Evolutionary conservation across 257 asterid genomes (phyloP), one percentile per base, ranked within the genome.

Genomic region (Scutellaria barbata): DNA sequence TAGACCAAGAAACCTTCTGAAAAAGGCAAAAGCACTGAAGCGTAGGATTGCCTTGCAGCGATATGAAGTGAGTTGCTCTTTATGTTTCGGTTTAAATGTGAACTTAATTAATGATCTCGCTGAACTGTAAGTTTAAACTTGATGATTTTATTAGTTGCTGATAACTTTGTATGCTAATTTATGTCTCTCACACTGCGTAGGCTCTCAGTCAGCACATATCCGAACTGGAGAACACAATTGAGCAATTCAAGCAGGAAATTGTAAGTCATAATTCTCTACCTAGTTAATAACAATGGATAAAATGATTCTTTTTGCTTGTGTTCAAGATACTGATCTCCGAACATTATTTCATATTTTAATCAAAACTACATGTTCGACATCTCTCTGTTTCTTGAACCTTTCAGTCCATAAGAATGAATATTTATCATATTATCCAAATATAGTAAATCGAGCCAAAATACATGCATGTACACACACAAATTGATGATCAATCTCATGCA

Each of bases 31-130:
- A 84, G 99, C 99, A 78, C 86, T 94, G 79, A 94, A 89, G 84
- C 95, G 96, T 69, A 86, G 95, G 83, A 87, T 94, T 79, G 99
- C 99, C 76, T 82, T 94, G 83, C 99, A 94, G 83, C 86, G 96
- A 83, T 91, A 91, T 10, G 98, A 94, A 90, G 99, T 94, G 52
- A 53, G 79, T 67, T 69, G 61, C 77, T 68, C 69, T 83, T 45
- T 64, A 73, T 42, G 25, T 71, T 63, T 62, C 69, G 67, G 46
- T 42, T 64, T 46, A 35, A 68, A 73, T 69, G 47, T 40, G 43
- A 69, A 65, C 37, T 50, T 33, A 67, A 8, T 43, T 55, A 60
- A 42, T 33, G 17, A 67, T 66, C 39, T 42, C 30, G 6, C 56
- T 60, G 14, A 2, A 51, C 6, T 14, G 6, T 51, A 59, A 43